Evolutionary conservation across 768 basidiomycete genomes (phyloP).

Genomic region (Collybia sordida): DNA sequence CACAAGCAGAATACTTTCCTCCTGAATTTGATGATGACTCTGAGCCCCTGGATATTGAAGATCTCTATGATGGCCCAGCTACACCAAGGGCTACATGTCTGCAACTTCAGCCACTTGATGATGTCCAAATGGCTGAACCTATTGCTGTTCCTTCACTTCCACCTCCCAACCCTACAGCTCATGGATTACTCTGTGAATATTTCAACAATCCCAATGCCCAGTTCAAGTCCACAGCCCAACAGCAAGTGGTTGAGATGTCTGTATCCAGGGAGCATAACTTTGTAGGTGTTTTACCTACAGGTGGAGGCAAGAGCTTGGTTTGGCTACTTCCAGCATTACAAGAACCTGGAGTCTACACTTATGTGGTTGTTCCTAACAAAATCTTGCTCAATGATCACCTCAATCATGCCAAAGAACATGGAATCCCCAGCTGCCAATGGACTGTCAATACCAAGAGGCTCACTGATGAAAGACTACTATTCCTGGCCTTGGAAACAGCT

Average conservation of each 20-base stretch:
- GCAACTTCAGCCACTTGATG: too few relatives aligned
- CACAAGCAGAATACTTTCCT: background rate
- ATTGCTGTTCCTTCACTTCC: background rate
- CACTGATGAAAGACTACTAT: background rate
- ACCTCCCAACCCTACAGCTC: background rate
- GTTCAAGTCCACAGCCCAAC: conserved; percentile 13
- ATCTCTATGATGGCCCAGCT: too few relatives aligned
- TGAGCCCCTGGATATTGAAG: too few relatives aligned
- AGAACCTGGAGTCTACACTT: conserved; percentile 4
- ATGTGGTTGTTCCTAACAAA: conserved; percentile 17
- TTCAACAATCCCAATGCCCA: background rate
- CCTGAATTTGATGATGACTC: conserved; percentile 2
- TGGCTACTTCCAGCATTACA: conserved; percentile 15
- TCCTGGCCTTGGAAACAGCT: conserved; percentile 5
- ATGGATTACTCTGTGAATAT: background rate
- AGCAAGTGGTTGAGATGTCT: conserved; percentile 7
- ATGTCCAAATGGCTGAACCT: background rate
- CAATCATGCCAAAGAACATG: background rate
- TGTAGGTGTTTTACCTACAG: conserved; percentile 20
- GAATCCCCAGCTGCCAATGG: conserved; percentile 9
- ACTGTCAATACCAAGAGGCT: background rate
- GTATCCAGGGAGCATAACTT: conserved; percentile 9
- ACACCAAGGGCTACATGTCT: too few relatives aligned
- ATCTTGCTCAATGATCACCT: conserved; percentile 11
- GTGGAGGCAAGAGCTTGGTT: conserved; percentile 19